phyloP scores from a whole-genome alignment of 768 basidiomycete species.

The Boletus bicolor region DNA sequence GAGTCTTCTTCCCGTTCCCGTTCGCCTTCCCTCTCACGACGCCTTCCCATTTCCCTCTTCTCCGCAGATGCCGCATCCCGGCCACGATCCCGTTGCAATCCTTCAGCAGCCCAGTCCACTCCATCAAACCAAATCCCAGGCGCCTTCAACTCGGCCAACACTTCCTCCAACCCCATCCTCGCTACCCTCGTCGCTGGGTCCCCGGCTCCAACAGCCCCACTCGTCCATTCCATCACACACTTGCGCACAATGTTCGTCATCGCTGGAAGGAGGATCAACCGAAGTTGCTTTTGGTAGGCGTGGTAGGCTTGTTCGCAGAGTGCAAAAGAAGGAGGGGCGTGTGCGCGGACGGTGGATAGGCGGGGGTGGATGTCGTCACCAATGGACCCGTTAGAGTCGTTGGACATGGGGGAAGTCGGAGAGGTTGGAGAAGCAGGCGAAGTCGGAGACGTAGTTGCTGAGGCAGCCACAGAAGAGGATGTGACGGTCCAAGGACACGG shows the following conservation, averaged over 20 bases:
- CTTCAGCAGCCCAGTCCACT: conserved; percentile 52
- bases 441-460: conserved; percentile 8
- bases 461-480: conserved; percentile 10
- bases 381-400: conserved; percentile 1
- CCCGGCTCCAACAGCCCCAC: conserved; percentile 34
- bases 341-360: conserved; percentile 43
- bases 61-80: conserved; percentile 34
- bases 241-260: conserved; percentile 68
- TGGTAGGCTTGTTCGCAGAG: conserved; percentile 66
- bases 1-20: conserved; percentile 43
- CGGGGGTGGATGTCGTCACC: conserved; percentile 44
- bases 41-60: conserved; percentile 21
- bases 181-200: conserved; percentile 58
- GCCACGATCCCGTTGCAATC: conserved; percentile 30
- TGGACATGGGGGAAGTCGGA: conserved; percentile 12
- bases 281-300: conserved; percentile 57
- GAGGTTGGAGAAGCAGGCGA: conserved; percentile 27
- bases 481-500: conserved; percentile 63
- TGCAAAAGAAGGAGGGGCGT: conserved; percentile 55
- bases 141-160: conserved; percentile 53
- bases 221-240: conserved; percentile 60
- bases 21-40: conserved; percentile 35
- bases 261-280: conserved; percentile 57
- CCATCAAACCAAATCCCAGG: conserved; percentile 70
- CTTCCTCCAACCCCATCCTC: conserved; percentile 59